Percentiles rank a stretch among this genome's conserved stretches.
Evolutionary conservation across 306 rosid genomes (phyloP).

Genomic region (Delonix regia): DNA sequence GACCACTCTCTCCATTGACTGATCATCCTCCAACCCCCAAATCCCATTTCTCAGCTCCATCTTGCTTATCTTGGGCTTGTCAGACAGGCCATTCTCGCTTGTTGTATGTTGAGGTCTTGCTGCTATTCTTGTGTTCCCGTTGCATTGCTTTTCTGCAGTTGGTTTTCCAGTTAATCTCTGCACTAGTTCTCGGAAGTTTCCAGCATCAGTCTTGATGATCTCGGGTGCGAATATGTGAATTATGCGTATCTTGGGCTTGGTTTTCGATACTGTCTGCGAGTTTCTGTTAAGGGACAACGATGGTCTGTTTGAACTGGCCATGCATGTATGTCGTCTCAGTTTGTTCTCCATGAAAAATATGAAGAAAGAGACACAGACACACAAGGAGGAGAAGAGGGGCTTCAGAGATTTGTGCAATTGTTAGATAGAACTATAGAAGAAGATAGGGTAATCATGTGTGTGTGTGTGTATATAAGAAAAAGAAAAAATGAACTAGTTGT

Average conservation of each 20-base stretch:
- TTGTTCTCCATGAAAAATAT: conserved; percentile 48
- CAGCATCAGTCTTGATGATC: conserved; percentile 83
- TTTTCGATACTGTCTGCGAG: conserved; percentile 63
- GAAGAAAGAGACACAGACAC: not conserved
- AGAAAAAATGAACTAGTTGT: conserved; percentile 25
- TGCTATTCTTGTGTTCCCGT: conserved; percentile 3
- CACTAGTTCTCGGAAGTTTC: conserved; percentile 81
- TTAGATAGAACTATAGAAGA: not conserved
- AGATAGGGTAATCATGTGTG: conserved; percentile 22
- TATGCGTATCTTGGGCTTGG: conserved; percentile 80
- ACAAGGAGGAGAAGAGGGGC: not conserved
- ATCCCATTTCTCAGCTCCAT: conserved; percentile 38
- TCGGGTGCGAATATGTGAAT: conserved; percentile 90
- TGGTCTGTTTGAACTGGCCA: conserved; percentile 25
- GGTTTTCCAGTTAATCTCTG: conserved; percentile 90
- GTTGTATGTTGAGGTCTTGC: conserved; percentile 34
- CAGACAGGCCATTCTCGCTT: conserved; percentile 7
- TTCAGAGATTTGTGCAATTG: not conserved
- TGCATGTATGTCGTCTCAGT: conserved; percentile 37
- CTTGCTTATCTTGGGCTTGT: conserved; percentile 15
- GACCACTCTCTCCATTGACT: conserved; percentile 20
- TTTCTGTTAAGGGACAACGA: conserved; percentile 57
- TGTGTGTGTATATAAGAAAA: not conserved
- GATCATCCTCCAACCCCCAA: conserved; percentile 35
- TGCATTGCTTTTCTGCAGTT: conserved; percentile 36